Base-by-base conservation (phyloP, 1,284 basidiomycete genomes). In the Vanrija pseudolonga region DNA sequence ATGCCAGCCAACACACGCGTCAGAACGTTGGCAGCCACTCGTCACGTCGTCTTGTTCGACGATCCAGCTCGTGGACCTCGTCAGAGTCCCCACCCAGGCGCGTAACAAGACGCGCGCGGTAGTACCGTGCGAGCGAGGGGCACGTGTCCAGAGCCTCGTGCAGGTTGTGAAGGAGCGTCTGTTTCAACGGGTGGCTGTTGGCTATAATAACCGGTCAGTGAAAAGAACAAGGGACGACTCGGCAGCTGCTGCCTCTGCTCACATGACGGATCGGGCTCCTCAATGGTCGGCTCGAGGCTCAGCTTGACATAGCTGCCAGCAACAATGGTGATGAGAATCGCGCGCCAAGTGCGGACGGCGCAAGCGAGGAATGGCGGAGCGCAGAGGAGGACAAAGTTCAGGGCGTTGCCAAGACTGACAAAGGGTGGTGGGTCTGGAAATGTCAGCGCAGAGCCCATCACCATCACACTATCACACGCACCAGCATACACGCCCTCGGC, bases 401-500 rank as follows among this genome's bases (percentile, higher is more conserved):
- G 53, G n/a, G 50, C 48, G 3, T 52, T 47, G 20, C 50, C 47
- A 15, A 60, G 48, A 41, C 43, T 45, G 39, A 51, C 41, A 8
- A 55, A 20, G 14, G 53, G 53, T 17, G 47, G 53, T 17, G 47
- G 53, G 38, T 55, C 51, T 61, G 47, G 12, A 28, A 20, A 23
- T 32, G 39, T 57, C 19, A 61, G 51, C 41, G 20, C 26, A 8
- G 26, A 8, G 26, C 11, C n/a, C 3, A 26, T 11, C 7, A 32
- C 32, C 32, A 32, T 32, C 32, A 12, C 9, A 32, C 32, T 3
- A 32, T 12, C n/a, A n/a, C n/a, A 68, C 73, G 56, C 51, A 74
- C 73, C 69, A 14, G 68, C 41, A 14, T 63, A 64, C 8, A 77
- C 51, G 19, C 67, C 63, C 64, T 77, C 75, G 0, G 72, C 73